Evolutionary conservation across 2,329 filamentous ascomycete species (phyloP), one percentile per base, ranked within the genome.

Genomic region (Magnaporthales sp.): DNA sequence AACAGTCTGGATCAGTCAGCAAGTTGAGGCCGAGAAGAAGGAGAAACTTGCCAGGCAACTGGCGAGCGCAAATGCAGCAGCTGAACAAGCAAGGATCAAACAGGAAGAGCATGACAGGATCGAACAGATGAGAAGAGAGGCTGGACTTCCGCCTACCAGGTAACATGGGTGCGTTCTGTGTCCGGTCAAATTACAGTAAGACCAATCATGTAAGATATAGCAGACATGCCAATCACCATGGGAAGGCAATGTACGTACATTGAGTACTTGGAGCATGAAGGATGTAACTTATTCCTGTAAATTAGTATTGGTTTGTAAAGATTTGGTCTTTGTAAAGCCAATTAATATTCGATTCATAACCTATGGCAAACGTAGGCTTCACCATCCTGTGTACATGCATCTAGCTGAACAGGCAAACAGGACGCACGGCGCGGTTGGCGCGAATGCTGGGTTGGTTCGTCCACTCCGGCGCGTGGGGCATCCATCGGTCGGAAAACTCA

Each of bases 51-150:
- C 74, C 10, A 75, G 75, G 3, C 38, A 75, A 73, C 22, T 74
- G 75, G 68, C 76, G 75, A 66, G 74, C 75, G 32, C 77, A 77
- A 32, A 24, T 58, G n/a, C 54, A 24, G 54, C 54, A 26, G 54
- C n/a, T 24, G 54, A 58, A 10, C 8, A 58, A 4, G 54, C 54
- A 26, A 26, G 54, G 54, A 11, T 58, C 15, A 19, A 26, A 26
- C 75, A 77, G 24, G 80, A 83, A 69, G 77, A 79, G 5, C 78
- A 79, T 67, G 73, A 77, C 31, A 77, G 77, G 68, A 76, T 79
- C 69, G 81, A 84, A 68, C 80, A 82, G 66, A 79, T 84, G 80
- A 79, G 81, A 69, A 79, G 75, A 70, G 81, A 81, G 72, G 80
- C 78, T 46, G 82, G 82, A 0, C 70, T 84, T 11, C 54, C 54